A percentile compares a stretch with the other conserved stretches of the same genome.
Conservation (phyloP, 495 filamentous ascomycete genomes). For the Neurospora sublineolata region DNA sequence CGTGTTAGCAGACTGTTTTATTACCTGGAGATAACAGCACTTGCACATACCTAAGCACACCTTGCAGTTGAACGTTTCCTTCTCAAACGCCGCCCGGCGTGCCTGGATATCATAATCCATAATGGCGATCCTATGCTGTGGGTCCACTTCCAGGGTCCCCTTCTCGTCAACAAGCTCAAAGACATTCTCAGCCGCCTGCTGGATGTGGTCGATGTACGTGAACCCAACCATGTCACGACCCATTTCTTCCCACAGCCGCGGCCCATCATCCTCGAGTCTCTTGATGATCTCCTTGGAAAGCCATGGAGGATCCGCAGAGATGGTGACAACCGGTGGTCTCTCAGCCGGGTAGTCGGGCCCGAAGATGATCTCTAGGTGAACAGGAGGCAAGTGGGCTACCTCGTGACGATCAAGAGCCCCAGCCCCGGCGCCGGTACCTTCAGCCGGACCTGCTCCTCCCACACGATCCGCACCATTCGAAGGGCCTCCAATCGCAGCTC, state of each 20-base stretch:
- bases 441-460: neutral
- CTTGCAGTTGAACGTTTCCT: conserved; percentile 78
- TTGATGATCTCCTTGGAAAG: conserved; percentile 46
- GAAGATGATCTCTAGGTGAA: conserved; percentile 56
- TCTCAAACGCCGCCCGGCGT: conserved; percentile 61
- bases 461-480: neutral
- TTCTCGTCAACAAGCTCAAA: conserved; percentile 57
- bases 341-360: conserved; percentile 66
- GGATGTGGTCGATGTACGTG: conserved; percentile 76
- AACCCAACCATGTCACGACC: conserved; percentile 69
- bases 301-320: conserved; percentile 61
- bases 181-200: conserved; percentile 62
- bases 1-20: conserved; percentile 13
- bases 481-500: neutral
- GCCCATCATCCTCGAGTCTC: conserved; percentile 48
- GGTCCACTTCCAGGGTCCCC: conserved; percentile 40
- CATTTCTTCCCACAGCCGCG: conserved; percentile 68
- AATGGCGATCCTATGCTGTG: conserved; percentile 57
- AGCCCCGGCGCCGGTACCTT: neutral
- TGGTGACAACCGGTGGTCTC: conserved; percentile 50
- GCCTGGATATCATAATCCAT: conserved; percentile 68
- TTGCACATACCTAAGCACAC: conserved; percentile 57
- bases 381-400: conserved; percentile 64
- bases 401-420: conserved; percentile 43
- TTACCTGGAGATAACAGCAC: neutral